Base-by-base conservation (phyloP, 73 alveolate species). In the Symbiodinium natans region DNA sequence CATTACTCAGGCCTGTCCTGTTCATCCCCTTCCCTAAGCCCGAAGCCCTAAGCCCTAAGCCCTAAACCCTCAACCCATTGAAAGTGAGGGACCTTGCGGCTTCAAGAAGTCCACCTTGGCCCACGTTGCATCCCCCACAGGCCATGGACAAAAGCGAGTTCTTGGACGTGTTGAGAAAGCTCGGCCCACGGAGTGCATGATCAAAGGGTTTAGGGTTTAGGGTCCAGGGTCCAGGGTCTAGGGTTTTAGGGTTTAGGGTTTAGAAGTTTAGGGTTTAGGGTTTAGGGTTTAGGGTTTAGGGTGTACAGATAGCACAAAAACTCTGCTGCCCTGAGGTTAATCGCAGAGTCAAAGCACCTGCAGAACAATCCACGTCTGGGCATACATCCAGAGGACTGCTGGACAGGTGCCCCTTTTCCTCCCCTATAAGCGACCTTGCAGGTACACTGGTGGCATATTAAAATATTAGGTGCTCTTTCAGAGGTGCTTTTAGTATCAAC, bases 281-380 rank as follows among this genome's bases (percentile, higher is more conserved):
- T 46, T 6, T 46, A 9, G 59, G 59, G 21, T 46, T 9, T 9
- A 46, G 59, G 13, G 59, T 13, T 9, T 13, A 13, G 59, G 6
- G 21, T 9, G 13, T 6, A 9, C 59, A 46, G 59, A 46, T 46
- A 9, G 59, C 75, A 6, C 75, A 10, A 31, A 0, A 56, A 31
- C 31, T 10, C 36, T 15, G 75, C 36, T 8, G 75, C 29, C 34
- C 75, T 25, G 75, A 56, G 95, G 86, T 40, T 89, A 41, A 23
- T 89, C 36, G 95, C 34, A 27, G 86, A 89, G 73, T 39, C 86
- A 46, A 89, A 89, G 86, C 43, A 34, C 25, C 40, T 89, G 74
- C 95, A 89, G 86, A 89, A 89, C 86, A 89, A 89, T 40, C 95
- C 95, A 29, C 95, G 86, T 27, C 42, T 89, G 74, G 86, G 86